Base-by-base conservation (phyloP, 257 asterid genomes). In the Nicotiana obtusifolia region DNA sequence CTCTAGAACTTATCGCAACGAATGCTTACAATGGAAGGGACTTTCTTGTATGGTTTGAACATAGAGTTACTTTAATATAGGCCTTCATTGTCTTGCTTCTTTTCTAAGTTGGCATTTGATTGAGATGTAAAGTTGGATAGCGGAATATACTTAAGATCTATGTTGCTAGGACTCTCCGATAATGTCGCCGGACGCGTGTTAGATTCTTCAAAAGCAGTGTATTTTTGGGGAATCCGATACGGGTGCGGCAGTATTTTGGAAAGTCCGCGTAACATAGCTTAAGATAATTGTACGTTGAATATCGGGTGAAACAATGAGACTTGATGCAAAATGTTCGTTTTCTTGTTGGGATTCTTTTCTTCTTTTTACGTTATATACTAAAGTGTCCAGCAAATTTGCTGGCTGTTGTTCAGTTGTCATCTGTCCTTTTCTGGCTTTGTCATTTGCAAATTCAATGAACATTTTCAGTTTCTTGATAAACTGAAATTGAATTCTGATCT, bases 11-110 rank as follows among this genome's bases (percentile, higher is more conserved):
- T 78, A 26, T 77, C 71, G 73, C 85, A 78, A 82, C 65, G 84
- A 81, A 84, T 83, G 81, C 73, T 85, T 62, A 79, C 75, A 26
- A 84, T 69, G 84, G 84, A 77, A 73, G 60, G 33, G 11, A 71
- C 77, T 84, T 88, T 87, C 62, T 82, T 87, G 87, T 78, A 84
- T 83, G 89, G 84, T 89, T 87, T 86, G 86, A 87, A 86, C 76
- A 84, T 81, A 86, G 86, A 81, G 78, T 88, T 87, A 73, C 57
- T 69, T 80, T 66, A 33, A 77, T 83, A 87, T 87, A 86, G 92
- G 85, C 82, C 77, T 41, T 69, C 77, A 41, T 20, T 69, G 41
- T 71, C 60, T 68, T 68, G n/a, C 56, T 37, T 69, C 77, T 71
- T 89, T 90, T 78, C 75, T 82, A 82, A 84, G 69, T 69, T 82